Conservation (phyloP, 1,284 basidiomycete genomes). For the Leccinum insigne region DNA sequence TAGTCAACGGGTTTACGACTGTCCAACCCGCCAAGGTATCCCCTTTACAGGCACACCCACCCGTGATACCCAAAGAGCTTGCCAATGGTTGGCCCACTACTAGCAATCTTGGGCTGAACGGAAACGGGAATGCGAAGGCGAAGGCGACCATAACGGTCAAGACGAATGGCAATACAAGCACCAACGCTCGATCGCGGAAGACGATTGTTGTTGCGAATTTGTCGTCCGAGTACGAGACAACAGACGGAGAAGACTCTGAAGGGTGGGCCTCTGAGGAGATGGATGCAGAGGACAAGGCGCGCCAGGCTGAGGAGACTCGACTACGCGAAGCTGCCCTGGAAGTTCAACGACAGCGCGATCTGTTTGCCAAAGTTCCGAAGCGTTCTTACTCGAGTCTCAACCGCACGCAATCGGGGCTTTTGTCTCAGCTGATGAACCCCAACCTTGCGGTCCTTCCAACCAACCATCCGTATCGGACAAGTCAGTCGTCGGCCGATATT, state of each 20-base stretch:
- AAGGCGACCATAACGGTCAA: conserved; percentile 16
- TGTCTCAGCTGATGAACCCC: conserved; percentile 71
- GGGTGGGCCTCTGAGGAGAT: conserved; percentile 56
- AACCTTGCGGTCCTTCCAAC: conserved; percentile 59
- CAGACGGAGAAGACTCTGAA: conserved; percentile 51
- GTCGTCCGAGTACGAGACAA: conserved; percentile 45
- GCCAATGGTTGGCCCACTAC: conserved; percentile 4
- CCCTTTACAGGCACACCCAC: conserved; percentile 13
- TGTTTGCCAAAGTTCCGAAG: conserved; percentile 78
- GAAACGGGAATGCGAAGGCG: conserved; percentile 14
- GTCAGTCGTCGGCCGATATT: conserved; percentile 51
- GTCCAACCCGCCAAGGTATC: conserved; percentile 13
- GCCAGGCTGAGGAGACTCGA: conserved; percentile 35
- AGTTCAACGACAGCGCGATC: conserved; percentile 65
- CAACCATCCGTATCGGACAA: conserved; percentile 57
- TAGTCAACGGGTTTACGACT: conserved; percentile 18
- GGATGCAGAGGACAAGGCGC: conserved; percentile 37
- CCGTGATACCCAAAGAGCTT: conserved; percentile 22
- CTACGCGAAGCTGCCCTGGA: conserved; percentile 54
- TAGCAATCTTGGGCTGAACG: conserved; percentile 14
- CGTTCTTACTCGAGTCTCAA: conserved; percentile 62
- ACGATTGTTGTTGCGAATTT: conserved; percentile 35
- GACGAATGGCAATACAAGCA: conserved; percentile 13
- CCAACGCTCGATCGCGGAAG: conserved; percentile 28
- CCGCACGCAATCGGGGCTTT: conserved; percentile 55